These are phyloP conservation scores for Sanchytrium tribonematis DNA, from an alignment of 371 early-diverging fungal genomes.

Conservation along the genomic window DNA sequence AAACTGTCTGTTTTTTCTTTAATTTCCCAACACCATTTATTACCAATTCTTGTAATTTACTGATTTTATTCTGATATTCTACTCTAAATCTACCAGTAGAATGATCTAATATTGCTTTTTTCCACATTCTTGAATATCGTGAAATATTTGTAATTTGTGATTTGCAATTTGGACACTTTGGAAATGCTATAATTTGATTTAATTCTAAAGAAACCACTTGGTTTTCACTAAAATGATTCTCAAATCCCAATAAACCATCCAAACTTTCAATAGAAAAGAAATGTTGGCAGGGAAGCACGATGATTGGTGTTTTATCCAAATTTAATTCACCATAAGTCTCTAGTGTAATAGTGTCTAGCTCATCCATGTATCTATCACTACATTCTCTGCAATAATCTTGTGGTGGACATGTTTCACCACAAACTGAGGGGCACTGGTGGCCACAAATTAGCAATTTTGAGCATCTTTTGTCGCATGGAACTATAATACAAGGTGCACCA, in stretches of 20 bases:
- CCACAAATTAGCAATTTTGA: conserved; percentile 15
- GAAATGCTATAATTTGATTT: too few species aligned
- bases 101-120: too few species aligned
- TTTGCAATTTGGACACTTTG: too few species aligned
- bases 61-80: too few species aligned
- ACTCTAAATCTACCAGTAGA: too few species aligned
- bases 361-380: conserved; percentile 5
- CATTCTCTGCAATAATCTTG: conserved; percentile 12
- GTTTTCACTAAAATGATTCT: conserved; percentile 9
- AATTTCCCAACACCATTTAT: too few species aligned
- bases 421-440: conserved; percentile 20
- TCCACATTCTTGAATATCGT: too few species aligned
- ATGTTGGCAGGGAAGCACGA: conserved; percentile 18
- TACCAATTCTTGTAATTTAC: too few species aligned
- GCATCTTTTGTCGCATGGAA: conserved; percentile 23
- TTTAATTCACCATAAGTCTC: conserved; percentile 12
- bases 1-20: too few species aligned
- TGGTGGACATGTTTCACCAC: conserved; percentile 21
- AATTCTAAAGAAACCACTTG: too few species aligned
- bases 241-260: conserved; percentile 17
- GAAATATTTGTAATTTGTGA: too few species aligned
- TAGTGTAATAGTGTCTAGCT: conserved; percentile 14
- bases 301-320: conserved; percentile 13
- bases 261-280: conserved; percentile 14
- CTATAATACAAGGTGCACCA: conserved; percentile 21